Base-by-base conservation (phyloP, 2,329 filamentous ascomycete species). In the Penicillium palitans region DNA sequence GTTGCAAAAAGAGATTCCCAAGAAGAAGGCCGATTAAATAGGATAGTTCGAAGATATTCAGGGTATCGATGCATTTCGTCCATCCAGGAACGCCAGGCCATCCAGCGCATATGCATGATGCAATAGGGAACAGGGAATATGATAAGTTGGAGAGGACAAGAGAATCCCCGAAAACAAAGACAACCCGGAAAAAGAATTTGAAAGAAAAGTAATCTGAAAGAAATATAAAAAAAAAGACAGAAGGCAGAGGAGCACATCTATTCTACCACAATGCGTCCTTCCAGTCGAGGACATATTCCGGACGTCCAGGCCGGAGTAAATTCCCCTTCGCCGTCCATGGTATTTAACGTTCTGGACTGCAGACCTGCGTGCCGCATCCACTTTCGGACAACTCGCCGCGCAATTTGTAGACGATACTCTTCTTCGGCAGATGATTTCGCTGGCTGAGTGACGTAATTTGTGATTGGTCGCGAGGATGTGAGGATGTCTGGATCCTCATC, bases 261-360 rank as follows among this genome's bases (percentile, higher is more conserved):
- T 29, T 67, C 72, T 49, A 70, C 62, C 10, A 74, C 66, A 55
- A 96, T 96, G 48, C 91, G 83, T 1, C 90, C 91, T 71, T 96
- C 91, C 9, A 93, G 61, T 57, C 83, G 83, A 0, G 92, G 92
- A 55, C 88, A 85, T 72, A 96, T 93, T 2, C 90, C 88, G 61
- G 84, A 85, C 9, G 90, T 93, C 91, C 91, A 96, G 63, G 88
- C 83, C 2, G 83, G 81, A 39, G 77, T 77, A 33, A 89, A 86
- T 51, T 86, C 83, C 60, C 78, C 82, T 51, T 86, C 80, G 57
- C 82, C 80, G 59, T 90, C 81, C 17, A 83, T 72, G 17, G 68
- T 68, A 58, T 84, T 83, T 12, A 69, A 56, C 1, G 47, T 79
- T 70, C 50, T 73, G 68, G 52, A 78, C 58, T 86, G 80, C 21